Evolutionary conservation across 148 eudicot genomes (phyloP), one percentile per base, ranked within the genome.

Genomic region (Diospyros lotus): DNA sequence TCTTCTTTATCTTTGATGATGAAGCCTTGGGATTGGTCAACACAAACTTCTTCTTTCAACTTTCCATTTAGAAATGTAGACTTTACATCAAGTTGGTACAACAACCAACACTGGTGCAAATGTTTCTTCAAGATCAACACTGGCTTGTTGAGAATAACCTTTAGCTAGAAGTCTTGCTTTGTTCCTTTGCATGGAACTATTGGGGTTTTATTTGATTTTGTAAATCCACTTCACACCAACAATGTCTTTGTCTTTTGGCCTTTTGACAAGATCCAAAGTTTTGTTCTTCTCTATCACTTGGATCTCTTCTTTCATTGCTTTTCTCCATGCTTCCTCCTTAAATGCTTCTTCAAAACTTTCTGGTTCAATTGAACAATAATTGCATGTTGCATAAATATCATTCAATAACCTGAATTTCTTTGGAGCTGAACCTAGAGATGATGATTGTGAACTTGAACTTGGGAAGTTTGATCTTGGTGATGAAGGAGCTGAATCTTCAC

Each of bases 171-270:
- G 9, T 14, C 70, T 66, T 15, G 70, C 53, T 6, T 43, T 66
- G 38, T 11, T 28, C 45, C 13, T 66, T 45, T 66, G 70, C 9
- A 66, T 44, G 28, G 70, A 66, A 11, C 70, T 53, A 66, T 46
- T 28, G 3, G 53, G 12, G 18, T 66, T 66, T 2, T 4, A n/a
- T 38, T 66, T 66, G 14, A 40, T 13, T 17, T 66, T 66, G 17
- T 46, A 66, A 5, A 66, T 15, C 70, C 70, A 66, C 28, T 66
- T 66, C 11, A 66, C 70, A 4, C 53, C 52, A 45, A 66, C 45
- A 5, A 66, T 6, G 1, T 66, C 18, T 11, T 66, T 66, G 15
- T 66, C 50, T 12, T 43, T 42, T 43, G 70, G 70, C 8, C 7
- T 4, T 2, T 63, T 12, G 1, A 63, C 45, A 1, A 63, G 44